Conservation (phyloP, 352 stramenopile species). For the Globisporangium alternatum region DNA sequence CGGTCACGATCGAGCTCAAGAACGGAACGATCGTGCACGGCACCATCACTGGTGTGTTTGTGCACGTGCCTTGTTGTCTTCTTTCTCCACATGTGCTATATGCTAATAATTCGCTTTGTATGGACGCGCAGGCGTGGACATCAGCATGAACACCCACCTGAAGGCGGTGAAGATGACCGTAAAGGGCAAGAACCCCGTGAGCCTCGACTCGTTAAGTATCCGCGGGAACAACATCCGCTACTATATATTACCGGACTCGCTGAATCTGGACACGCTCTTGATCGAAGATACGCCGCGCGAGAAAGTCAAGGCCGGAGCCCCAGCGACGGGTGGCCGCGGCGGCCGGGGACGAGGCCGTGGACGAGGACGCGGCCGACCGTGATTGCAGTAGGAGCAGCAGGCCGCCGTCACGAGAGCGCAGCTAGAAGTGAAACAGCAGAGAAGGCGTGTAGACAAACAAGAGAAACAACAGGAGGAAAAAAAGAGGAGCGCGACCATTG, state of each 20-base stretch:
- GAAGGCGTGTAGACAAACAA: conserved; percentile 2
- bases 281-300: conserved; percentile 98
- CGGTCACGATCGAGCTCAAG: conserved; percentile 99
- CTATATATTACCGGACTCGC: conserved; percentile 92
- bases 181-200: conserved; percentile 97
- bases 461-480: not conserved
- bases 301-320: conserved; percentile 79
- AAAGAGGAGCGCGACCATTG: not conserved
- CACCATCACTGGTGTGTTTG: conserved; percentile 90
- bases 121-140: conserved; percentile 91
- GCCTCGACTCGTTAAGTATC: conserved; percentile 96
- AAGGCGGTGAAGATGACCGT: conserved; percentile 98
- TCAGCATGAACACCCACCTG: conserved; percentile 99
- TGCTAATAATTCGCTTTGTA: conserved; percentile 6
- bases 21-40: conserved; percentile 99
- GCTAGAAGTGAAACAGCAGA: not conserved
- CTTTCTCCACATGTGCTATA: not conserved
- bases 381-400: conserved; percentile 8
- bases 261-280: conserved; percentile 98
- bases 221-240: conserved; percentile 98
- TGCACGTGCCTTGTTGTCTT: not conserved
- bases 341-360: conserved; percentile 79
- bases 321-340: conserved; percentile 61
- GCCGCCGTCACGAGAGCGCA: not conserved
- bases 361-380: conserved; percentile 40